Base-by-base conservation (phyloP, 495 filamentous ascomycete genomes). In the Hypoxylon trugodes region DNA sequence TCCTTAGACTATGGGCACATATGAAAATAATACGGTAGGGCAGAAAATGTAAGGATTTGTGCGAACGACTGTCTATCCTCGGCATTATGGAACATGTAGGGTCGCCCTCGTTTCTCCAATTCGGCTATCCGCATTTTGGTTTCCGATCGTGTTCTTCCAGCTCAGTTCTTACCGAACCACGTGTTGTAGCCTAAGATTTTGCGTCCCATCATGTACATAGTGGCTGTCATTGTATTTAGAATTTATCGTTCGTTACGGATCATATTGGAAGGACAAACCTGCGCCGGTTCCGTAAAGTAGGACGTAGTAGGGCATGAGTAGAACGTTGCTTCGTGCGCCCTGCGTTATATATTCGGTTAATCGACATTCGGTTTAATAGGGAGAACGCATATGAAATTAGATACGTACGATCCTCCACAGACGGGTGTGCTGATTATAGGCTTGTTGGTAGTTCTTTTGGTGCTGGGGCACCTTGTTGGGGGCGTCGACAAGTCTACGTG, bases 351-450 rank as follows among this genome's bases (percentile, higher is more conserved):
- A 71, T 74, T 69, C 54, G 25, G 68, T 78, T 12, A 71, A 59
- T 51, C 48, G 49, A 12, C 24, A 22, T 33, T 25, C 15, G 37
- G 45, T 55, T 4, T 21, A 15, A 7, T 22, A 42, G 30, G 19
- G 12, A 41, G 43, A 4, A 18, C 4, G n/a, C 36, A 9, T 32
- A 45, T 51, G n/a, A 16, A 28, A 26, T 59, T 6, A 41, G 32
- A 53, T 36, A 86, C 89, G 78, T 76, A 96, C 93, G 81, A 96
- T 92, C 75, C 84, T 84, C 92, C 92, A 96, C 76, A 92, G 80
- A 74, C 93, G 87, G 68, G 87, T 80, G 72, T 91, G 79, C 46
- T 74, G 65, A 18, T 72, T 87, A 76, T 91, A 90, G 68, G 93
- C 86, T 43, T 83, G 79, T 80, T 96, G 92, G 82, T 92, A 94